A percentile compares a stretch with the other conserved stretches of the same genome.
These are phyloP conservation scores for Cenchrus americanus DNA, from an alignment of 176 grass and related monocot species.

Conservation along the genomic window DNA sequence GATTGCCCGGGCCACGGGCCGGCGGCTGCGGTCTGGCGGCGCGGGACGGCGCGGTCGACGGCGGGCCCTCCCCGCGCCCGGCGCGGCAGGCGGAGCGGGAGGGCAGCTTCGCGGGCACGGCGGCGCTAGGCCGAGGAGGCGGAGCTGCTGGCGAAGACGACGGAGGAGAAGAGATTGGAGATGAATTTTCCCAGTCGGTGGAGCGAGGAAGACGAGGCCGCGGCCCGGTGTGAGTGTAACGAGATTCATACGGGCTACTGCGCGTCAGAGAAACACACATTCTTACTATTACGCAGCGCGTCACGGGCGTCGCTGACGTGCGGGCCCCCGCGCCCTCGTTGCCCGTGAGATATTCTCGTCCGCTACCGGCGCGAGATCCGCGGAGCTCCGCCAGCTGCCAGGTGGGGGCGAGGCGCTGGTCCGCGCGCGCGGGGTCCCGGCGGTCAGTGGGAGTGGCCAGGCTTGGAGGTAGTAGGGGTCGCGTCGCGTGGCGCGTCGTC, in stretches of 20 bases:
- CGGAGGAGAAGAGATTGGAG: no score
- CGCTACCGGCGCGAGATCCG: not conserved
- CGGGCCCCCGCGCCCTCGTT: not conserved
- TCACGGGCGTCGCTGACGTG: constrained; percentile 25
- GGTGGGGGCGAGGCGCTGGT: not conserved
- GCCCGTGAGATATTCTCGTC: constrained; percentile 39
- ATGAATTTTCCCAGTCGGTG: not conserved
- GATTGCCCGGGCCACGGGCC: no score
- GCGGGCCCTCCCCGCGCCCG: no score
- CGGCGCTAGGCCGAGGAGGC: no score
- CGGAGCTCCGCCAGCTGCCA: not conserved
- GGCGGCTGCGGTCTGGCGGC: no score
- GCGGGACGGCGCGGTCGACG: no score
- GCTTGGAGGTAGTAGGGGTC: fast-evolving
- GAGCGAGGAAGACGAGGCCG: constrained; percentile 36
- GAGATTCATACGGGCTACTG: constrained; percentile 43
- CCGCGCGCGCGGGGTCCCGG: fast-evolving
- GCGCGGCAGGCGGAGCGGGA: no score
- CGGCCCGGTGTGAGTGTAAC: constrained; percentile 7
- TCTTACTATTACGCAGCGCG: constrained; percentile 30
- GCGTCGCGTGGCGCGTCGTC: no score
- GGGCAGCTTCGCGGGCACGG: no score
- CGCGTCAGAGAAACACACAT: constrained; percentile 51
- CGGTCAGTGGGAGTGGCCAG: not conserved
- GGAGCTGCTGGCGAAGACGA: no score